These are phyloP conservation scores for Actinomortierella wolfii DNA, from an alignment of 371 early-diverging fungal genomes.

Conservation along the genomic window DNA sequence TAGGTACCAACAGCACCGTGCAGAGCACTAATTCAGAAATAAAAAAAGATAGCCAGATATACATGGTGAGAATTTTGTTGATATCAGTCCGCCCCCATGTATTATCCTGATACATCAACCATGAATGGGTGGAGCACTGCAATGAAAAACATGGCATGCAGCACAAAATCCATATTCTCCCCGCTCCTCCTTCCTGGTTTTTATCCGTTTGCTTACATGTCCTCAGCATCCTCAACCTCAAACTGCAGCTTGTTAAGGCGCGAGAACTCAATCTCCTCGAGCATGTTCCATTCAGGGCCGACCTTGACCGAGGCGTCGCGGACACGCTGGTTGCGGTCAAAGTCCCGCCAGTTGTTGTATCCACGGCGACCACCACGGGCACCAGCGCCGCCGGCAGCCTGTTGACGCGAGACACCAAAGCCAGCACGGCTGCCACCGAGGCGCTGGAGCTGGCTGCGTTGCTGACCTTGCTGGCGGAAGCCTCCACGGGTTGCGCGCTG, in stretches of 20 bases:
- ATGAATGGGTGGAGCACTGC: too few relatives aligned
- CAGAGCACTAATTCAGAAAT: conserved; percentile 42
- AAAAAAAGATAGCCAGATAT: conserved; percentile 3
- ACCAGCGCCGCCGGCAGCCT: conserved; percentile 26
- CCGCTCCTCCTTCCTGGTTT: not conserved
- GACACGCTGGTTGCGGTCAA: conserved; percentile 65
- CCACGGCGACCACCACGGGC: conserved; percentile 51
- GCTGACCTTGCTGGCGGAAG: conserved; percentile 53
- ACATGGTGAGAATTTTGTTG: not conserved
- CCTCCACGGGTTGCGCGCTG: conserved; percentile 55
- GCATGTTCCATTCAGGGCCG: conserved; percentile 88
- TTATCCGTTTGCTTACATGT: conserved; percentile 58
- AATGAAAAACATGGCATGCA: too few relatives aligned
- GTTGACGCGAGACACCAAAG: conserved; percentile 44
- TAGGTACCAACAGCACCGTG: conserved; percentile 79
- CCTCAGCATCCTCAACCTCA: conserved; percentile 75
- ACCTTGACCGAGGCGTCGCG: conserved; percentile 90
- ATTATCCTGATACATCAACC: too few relatives aligned
- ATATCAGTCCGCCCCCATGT: too few relatives aligned
- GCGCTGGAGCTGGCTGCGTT: conserved; percentile 47
- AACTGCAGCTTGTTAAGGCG: conserved; percentile 85
- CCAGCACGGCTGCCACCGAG: conserved; percentile 46
- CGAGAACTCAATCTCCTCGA: conserved; percentile 94
- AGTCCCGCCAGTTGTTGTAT: conserved; percentile 40
- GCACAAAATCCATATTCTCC: too few relatives aligned